Conservation (phyloP, 2,329 filamentous ascomycete species). For the Colletotrichum tropicicola region DNA sequence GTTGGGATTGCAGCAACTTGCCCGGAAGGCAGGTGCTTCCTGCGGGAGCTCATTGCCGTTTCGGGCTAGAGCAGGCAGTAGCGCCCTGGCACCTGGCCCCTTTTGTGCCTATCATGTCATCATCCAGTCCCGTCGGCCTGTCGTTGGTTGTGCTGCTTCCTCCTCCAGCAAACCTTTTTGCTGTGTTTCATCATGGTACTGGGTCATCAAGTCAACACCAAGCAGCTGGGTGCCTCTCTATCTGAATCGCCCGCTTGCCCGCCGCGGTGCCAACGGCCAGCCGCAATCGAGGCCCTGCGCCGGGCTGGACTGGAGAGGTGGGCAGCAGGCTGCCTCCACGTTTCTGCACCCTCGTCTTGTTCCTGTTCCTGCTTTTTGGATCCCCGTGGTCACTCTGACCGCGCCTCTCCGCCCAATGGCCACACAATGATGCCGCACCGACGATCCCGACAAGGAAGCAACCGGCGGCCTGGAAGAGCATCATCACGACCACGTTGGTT, state of each 20-base stretch:
- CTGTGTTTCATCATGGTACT: conserved; percentile 27
- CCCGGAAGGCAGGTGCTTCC: neutral
- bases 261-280: conserved; percentile 8
- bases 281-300: neutral
- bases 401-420: neutral
- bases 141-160: neutral
- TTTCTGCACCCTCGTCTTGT: neutral
- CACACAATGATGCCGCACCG: neutral
- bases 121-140: conserved; percentile 8
- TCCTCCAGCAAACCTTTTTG: conserved; percentile 13
- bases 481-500: neutral
- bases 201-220: conserved; percentile 17
- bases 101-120: conserved; percentile 19
- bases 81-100: neutral
- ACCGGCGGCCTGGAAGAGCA: neutral
- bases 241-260: neutral
- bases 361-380: conserved; percentile 9
- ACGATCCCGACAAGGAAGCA: neutral
- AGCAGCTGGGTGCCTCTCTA: conserved; percentile 18
- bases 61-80: neutral
- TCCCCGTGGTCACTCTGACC: conserved; percentile 18
- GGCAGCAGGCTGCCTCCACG: conserved; percentile 27
- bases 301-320: neutral
- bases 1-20: neutral
- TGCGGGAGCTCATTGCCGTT: conserved; percentile 11